Percentiles rank a stretch among this genome's conserved stretches.
Conservation (phyloP, 2,329 filamentous ascomycete genomes). For the Canariomyces notabilis region DNA sequence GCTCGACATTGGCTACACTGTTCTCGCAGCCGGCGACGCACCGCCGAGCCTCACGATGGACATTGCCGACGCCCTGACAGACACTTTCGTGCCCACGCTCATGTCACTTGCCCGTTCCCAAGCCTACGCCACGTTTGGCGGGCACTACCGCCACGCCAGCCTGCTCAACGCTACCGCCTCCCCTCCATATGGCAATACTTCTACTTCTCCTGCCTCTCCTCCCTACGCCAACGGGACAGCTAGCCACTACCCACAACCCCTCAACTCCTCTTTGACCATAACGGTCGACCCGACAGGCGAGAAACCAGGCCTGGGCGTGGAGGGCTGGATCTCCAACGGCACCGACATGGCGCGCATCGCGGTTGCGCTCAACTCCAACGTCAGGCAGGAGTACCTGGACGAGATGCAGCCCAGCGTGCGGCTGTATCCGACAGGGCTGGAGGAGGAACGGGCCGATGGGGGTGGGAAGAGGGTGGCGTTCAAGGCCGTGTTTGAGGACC, state of each 20-base stretch:
- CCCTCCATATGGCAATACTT: neutral
- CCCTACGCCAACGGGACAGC: constrained; percentile 2
- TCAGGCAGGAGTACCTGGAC: constrained; percentile 23
- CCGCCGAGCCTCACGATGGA: constrained; percentile 26
- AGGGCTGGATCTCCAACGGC: constrained; percentile 32
- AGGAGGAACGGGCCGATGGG: constrained; percentile 23
- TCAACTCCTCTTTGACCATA: constrained; percentile 31
- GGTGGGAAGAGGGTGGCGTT: constrained; percentile 29
- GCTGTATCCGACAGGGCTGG: constrained; percentile 31
- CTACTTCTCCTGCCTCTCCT: neutral
- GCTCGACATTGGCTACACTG: constrained; percentile 31
- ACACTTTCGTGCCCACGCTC: constrained; percentile 29
- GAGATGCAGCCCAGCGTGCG: constrained; percentile 26
- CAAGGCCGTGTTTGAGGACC: constrained; percentile 33
- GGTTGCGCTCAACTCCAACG: constrained; percentile 19
- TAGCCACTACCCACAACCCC: neutral
- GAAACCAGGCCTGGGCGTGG: constrained; percentile 29
- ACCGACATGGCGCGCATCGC: constrained; percentile 28
- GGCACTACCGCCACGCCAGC: constrained; percentile 24
- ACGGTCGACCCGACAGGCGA: constrained; percentile 20
- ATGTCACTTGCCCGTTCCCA: constrained; percentile 26
- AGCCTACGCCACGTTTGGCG: constrained; percentile 27
- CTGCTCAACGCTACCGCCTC: neutral
- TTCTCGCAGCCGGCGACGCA: constrained; percentile 29
- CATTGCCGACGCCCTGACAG: constrained; percentile 30